Evolutionary conservation across 2,329 filamentous ascomycete genomes (phyloP).

Genomic region (Colletotrichum horii): DNA sequence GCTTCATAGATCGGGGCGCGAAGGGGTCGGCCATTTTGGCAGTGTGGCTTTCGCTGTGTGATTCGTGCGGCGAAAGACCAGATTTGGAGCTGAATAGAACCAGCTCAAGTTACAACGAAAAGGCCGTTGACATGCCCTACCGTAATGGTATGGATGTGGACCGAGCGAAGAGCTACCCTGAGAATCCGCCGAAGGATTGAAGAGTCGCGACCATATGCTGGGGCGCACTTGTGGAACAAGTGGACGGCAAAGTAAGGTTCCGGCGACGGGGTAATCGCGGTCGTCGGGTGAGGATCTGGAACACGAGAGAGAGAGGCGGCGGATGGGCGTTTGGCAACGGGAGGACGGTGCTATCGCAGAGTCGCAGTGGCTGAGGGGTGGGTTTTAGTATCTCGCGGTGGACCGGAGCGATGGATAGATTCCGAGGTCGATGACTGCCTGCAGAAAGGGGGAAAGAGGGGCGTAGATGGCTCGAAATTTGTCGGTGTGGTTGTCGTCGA

Average conservation of each 20-base stretch:
- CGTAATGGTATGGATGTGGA: neutral
- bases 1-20: conserved; percentile 85
- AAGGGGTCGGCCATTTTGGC: conserved; percentile 66
- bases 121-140: neutral
- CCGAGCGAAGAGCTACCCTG: neutral
- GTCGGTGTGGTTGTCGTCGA: conserved; percentile 18
- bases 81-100: neutral
- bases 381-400: conserved; percentile 5
- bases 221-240: neutral
- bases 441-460: conserved; percentile 18
- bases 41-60: neutral
- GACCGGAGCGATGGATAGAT: neutral
- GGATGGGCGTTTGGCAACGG: neutral
- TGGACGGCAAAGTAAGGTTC: neutral
- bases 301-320: neutral
- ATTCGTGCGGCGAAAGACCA: neutral
- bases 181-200: neutral
- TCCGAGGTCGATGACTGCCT: conserved; percentile 2
- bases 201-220: neutral
- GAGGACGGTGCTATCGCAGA: neutral
- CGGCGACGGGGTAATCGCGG: neutral
- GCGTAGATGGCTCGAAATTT: conserved; percentile 16
- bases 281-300: conserved; percentile 5
- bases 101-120: neutral
- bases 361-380: neutral